A percentile compares a stretch with the other conserved stretches of the same genome.
These are phyloP conservation scores for Linnemannia zychae DNA, from an alignment of 192 early-diverging fungal species.

Conservation along the genomic window DNA sequence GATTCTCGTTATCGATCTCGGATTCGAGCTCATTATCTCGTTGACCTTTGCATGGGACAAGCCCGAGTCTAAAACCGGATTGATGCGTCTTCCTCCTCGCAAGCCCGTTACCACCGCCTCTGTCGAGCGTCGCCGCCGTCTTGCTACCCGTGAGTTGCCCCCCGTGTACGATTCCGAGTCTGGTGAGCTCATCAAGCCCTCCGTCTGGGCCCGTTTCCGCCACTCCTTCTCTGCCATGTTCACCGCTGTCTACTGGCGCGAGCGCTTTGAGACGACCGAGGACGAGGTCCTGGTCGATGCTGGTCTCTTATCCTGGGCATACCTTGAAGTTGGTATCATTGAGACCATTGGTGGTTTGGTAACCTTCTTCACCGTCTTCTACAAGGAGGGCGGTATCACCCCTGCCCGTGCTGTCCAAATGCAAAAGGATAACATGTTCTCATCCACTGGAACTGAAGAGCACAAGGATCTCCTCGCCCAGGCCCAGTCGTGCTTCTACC, in stretches of 20 bases:
- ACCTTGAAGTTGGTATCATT: conserved; percentile 89
- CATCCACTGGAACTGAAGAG: conserved; percentile 32
- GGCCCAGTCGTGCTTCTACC: conserved; percentile 85
- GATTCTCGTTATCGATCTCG: conserved; percentile 94
- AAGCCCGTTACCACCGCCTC: conserved; percentile 87
- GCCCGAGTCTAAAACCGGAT: conserved; percentile 76
- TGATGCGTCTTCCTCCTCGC: conserved; percentile 94
- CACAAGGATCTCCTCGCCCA: conserved; percentile 80
- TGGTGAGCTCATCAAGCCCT: conserved; percentile 58
- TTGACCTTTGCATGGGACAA: conserved; percentile 94
- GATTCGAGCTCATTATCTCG: conserved; percentile 91
- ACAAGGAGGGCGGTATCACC: conserved; percentile 72
- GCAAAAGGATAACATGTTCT: conserved; percentile 67
- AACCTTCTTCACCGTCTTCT: conserved; percentile 87
- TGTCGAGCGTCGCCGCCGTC: conserved; percentile 76
- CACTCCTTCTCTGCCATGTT: conserved; percentile 61
- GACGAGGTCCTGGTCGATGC: conserved; percentile 92
- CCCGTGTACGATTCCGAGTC: conserved; percentile 65
- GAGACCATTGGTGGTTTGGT: conserved; percentile 78
- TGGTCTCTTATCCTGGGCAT: conserved; percentile 85
- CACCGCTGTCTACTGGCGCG: conserved; percentile 71
- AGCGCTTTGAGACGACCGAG: conserved; percentile 75
- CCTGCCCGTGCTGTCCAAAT: conserved; percentile 69
- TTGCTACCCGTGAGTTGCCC: conserved; percentile 61
- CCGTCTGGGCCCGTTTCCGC: conserved; percentile 34